Evolutionary conservation across 331 rosid genomes (phyloP).

Genomic region (Rosa hybrid): DNA sequence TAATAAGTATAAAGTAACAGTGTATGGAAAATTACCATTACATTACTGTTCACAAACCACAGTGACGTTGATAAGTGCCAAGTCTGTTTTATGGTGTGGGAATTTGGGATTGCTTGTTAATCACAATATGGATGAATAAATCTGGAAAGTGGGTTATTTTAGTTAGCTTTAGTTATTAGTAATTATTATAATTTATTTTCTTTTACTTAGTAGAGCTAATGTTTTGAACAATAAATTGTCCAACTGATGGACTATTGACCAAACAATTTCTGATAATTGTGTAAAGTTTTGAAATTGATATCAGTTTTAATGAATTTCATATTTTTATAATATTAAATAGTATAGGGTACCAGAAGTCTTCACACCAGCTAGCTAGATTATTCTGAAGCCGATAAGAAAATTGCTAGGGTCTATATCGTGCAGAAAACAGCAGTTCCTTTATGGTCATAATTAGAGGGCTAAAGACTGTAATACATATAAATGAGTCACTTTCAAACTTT

Average conservation of each 20-base stretch:
- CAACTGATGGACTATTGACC: neutral
- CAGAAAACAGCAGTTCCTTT: neutral
- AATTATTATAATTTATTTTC: too few species aligned
- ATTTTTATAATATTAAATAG: too few species aligned
- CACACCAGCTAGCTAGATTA: neutral
- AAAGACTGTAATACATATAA: neutral
- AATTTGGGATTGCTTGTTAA: conserved; percentile 11
- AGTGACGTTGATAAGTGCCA: neutral
- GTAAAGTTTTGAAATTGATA: neutral
- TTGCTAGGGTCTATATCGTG: neutral
- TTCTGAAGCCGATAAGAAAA: neutral
- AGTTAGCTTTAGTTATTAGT: neutral
- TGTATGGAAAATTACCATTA: neutral
- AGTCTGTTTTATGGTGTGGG: neutral
- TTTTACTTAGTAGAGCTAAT: too few species aligned
- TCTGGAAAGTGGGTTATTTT: neutral
- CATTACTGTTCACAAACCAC: neutral
- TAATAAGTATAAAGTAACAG: neutral
- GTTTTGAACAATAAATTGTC: neutral
- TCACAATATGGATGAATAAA: conserved; percentile 17
- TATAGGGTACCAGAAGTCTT: neutral
- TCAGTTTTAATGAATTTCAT: neutral
- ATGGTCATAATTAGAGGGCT: neutral
- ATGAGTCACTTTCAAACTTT: neutral
- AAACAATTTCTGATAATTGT: neutral